Evolutionary conservation across 768 basidiomycete genomes (phyloP), one percentile per base, ranked within the genome.

Genomic region (Pilatotrama ljubarskyi): DNA sequence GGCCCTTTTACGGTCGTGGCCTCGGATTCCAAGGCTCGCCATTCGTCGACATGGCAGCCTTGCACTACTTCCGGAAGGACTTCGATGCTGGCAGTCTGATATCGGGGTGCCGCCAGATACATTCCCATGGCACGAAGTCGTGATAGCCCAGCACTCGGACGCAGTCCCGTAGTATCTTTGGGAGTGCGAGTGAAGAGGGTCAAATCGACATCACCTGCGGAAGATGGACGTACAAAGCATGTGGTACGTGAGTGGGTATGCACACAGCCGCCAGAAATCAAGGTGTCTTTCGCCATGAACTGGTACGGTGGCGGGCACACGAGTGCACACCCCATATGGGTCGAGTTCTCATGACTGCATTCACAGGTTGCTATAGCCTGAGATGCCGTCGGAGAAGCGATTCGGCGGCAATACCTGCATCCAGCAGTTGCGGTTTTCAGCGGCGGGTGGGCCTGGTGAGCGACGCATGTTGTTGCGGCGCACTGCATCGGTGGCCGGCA

Each of bases 41-140:
- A 11, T 17, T 42, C 41, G 57, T 58, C 49, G 57, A 58, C 57
- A 58, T 58, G 57, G 57, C 57, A 58, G 57, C 48, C 25, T 20
- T 22, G n/a, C 44, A 37, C 29, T 50, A 37, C 29, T 50, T 43
- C 49, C 29, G 38, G 55, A 50, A 50, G 20, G 4, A 18, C 37
- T 26, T 22, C 49, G 32, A 51, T 22, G 13, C 13, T 26, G 29
- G 29, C 5, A 32, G 29, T 47, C 44, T 47, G 44, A 47, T 47
- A 15, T 5, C 10, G 29, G 29, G 10, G 29, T 10, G 4, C 29
- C 29, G 10, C 29, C 29, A 32, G 10, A 32, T 5, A 5, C 29
- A 32, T 29, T 32, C 29, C 46, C 46, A 48, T 29, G 14, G 29
- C 11, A 17, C 15, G 15, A 5, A 32, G 29, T 5, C 5, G 29